Evolutionary conservation across 805 yeast genomes (phyloP).

Genomic region (Pichia sporocuriosa): DNA sequence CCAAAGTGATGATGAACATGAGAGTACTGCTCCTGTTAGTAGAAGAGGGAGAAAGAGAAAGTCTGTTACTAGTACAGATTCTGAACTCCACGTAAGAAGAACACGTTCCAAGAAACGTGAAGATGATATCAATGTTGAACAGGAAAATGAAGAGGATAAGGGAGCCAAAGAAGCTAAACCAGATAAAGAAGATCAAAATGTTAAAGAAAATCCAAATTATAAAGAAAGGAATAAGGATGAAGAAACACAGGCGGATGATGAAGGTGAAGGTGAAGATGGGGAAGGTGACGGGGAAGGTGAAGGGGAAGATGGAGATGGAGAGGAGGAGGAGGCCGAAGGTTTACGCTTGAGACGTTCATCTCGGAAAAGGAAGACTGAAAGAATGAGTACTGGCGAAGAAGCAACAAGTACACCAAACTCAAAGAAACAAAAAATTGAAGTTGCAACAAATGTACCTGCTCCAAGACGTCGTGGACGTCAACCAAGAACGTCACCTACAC

Average conservation of each 20-base stretch:
- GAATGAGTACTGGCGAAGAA: background rate
- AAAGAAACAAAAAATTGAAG: no score
- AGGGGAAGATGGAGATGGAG: slow-evolving; percentile 28
- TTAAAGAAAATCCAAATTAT: background rate
- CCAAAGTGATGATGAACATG: background rate
- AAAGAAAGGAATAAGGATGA: background rate
- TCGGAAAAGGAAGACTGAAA: background rate
- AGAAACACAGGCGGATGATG: background rate
- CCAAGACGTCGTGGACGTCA: slow-evolving; percentile 12
- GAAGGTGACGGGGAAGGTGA: slow-evolving; percentile 29
- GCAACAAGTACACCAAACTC: slow-evolving; percentile 1
- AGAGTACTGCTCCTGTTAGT: background rate
- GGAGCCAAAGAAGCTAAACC: slow-evolving; percentile 13
- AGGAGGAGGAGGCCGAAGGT: slow-evolving; percentile 22
- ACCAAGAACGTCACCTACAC: background rate
- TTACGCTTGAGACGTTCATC: slow-evolving; percentile 3
- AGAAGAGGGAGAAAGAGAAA: slow-evolving; percentile 11
- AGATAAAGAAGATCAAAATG: background rate
- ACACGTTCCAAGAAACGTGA: background rate
- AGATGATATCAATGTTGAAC: background rate
- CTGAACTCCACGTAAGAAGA: background rate
- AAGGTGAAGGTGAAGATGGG: slow-evolving; percentile 3
- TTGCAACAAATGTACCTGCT: no score
- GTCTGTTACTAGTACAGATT: background rate
- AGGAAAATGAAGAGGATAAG: background rate